Conservation (phyloP, 371 early-diverging fungal genomes). For the Mucor piriformis region DNA sequence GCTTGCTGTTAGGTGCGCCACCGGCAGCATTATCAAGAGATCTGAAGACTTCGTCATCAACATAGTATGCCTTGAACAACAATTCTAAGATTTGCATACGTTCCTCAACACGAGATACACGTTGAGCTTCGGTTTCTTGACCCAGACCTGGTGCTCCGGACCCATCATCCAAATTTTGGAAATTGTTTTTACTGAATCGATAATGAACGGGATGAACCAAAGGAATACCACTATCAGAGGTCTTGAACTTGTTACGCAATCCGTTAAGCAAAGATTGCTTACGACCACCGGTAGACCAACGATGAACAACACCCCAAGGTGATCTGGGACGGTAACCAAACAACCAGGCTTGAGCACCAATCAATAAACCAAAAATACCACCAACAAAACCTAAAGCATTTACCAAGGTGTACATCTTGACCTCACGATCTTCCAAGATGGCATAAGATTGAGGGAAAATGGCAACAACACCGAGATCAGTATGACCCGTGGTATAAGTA, state of each 20-base stretch:
- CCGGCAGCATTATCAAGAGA: constrained; percentile 35
- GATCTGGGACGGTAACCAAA: constrained; percentile 54
- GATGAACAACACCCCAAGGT: constrained; percentile 56
- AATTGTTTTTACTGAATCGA: constrained; percentile 43
- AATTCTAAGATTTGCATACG: constrained; percentile 40
- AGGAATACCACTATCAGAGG: constrained; percentile 46
- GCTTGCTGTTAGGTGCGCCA: neutral
- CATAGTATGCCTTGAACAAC: constrained; percentile 41
- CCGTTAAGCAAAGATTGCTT: constrained; percentile 46
- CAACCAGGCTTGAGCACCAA: constrained; percentile 52
- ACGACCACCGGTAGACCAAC: constrained; percentile 53
- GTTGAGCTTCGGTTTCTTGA: constrained; percentile 33
- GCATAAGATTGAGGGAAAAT: constrained; percentile 34
- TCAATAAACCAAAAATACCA: constrained; percentile 52
- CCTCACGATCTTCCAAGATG: constrained; percentile 35
- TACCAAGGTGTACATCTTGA: constrained; percentile 51
- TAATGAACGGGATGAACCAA: constrained; percentile 51
- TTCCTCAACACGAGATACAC: constrained; percentile 37
- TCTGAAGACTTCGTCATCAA: constrained; percentile 48
- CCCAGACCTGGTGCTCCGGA: neutral
- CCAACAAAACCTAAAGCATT: constrained; percentile 56
- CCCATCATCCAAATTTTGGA: constrained; percentile 16
- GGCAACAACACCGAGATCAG: constrained; percentile 36
- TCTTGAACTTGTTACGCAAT: constrained; percentile 44
- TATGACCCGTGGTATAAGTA: constrained; percentile 31